A percentile compares a stretch with the other conserved stretches of the same genome.
Evolutionary conservation across 73 alveolate genomes (phyloP).

Genomic region (Paramecium sonneborni): DNA sequence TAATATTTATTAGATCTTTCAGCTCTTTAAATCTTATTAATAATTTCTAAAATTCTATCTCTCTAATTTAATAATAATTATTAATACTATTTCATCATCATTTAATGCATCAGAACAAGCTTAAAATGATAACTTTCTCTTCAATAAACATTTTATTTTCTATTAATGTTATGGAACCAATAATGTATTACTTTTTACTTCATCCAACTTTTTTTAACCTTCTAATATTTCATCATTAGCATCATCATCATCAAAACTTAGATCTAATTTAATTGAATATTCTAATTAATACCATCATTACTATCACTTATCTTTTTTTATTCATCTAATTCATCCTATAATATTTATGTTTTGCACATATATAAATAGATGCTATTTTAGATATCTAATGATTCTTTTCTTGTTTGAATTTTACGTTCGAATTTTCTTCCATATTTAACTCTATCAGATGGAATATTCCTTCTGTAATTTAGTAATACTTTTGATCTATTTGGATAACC

Average conservation of each 20-base stretch:
- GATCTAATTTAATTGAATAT: background rate
- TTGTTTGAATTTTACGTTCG: background rate
- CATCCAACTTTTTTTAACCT: background rate
- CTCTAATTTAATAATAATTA: background rate
- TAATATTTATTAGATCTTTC: background rate
- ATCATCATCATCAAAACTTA: background rate
- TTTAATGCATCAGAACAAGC: constrained; percentile 17
- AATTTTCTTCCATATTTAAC: background rate
- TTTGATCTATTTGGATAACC: constrained; percentile 49
- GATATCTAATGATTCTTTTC: background rate
- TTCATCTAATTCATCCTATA: background rate
- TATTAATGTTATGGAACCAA: background rate
- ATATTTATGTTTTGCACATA: constrained; percentile 2
- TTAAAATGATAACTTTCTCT: constrained; percentile 18
- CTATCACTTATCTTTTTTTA: background rate
- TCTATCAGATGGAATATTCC: constrained; percentile 28
- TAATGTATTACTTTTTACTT: background rate
- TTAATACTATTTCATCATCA: background rate
- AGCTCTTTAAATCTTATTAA: background rate
- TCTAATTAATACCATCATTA: background rate
- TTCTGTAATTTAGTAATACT: constrained; percentile 18
- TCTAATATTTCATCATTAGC: background rate
- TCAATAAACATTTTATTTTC: background rate
- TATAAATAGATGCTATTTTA: constrained; percentile 6
- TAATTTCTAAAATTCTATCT: background rate